Percentiles rank a stretch among this genome's conserved stretches.
Conservation (phyloP, 257 asterid genomes). For the Haberlea rhodopensis region DNA sequence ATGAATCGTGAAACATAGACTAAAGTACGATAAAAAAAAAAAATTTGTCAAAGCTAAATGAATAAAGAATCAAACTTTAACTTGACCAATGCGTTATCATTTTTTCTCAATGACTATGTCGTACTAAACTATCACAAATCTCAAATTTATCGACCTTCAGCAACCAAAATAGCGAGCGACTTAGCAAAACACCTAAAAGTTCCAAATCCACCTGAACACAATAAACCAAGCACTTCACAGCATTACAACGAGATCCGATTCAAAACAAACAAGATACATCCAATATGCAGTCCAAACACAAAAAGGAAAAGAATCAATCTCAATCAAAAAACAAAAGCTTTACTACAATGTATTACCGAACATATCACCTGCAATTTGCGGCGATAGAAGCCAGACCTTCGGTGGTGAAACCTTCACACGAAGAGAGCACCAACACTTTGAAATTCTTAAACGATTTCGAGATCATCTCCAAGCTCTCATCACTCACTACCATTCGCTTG, state of each 20-base stretch:
- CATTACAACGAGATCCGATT: slow-evolving; percentile 17
- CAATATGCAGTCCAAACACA: neutral
- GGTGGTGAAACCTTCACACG: slow-evolving; percentile 85
- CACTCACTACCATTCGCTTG: slow-evolving; percentile 84
- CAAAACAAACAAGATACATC: slow-evolving; percentile 1
- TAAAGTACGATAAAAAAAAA: neutral
- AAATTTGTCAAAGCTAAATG: neutral
- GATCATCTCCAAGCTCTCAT: slow-evolving; percentile 76
- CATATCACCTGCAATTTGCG: slow-evolving; percentile 75
- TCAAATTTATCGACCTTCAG: neutral
- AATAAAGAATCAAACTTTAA: too few species aligned
- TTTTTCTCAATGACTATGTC: neutral
- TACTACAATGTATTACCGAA: neutral
- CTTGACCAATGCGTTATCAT: neutral
- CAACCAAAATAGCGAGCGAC: neutral
- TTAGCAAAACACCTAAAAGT: slow-evolving; percentile 1
- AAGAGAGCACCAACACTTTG: slow-evolving; percentile 64
- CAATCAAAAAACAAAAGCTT: neutral
- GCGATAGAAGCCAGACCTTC: slow-evolving; percentile 89
- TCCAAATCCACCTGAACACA: neutral
- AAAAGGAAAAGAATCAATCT: neutral
- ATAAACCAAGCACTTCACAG: slow-evolving; percentile 7
- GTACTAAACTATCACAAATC: too few species aligned
- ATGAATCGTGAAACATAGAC: neutral
- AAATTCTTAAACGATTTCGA: slow-evolving; percentile 70